Percentiles rank a stretch among this genome's conserved stretches.
phyloP scores from a whole-genome alignment of 2,329 filamentous ascomycete genomes.

The Atkinsonella hypoxylon region DNA sequence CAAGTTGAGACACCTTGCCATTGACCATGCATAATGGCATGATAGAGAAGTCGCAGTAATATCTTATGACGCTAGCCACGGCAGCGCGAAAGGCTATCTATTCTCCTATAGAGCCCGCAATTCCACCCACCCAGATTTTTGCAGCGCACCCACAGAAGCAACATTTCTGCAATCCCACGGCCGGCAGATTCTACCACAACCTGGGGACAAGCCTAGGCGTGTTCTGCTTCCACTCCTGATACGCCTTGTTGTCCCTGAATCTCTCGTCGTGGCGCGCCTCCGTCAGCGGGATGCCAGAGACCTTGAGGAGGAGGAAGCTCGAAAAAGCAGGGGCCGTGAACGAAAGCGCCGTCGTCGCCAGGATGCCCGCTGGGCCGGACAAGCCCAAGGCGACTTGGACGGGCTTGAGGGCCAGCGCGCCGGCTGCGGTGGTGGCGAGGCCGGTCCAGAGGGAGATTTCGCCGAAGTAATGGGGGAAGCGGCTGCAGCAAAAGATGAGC shows the following conservation, averaged over 20 bases:
- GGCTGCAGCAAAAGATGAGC: conserved; percentile 14
- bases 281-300: conserved; percentile 52
- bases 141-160: too few species aligned
- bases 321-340: conserved; percentile 52
- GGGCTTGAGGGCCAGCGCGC: conserved; percentile 40
- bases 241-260: conserved; percentile 52
- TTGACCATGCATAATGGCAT: too few species aligned
- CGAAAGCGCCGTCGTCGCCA: conserved; percentile 29
- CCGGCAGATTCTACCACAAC: conserved; percentile 33
- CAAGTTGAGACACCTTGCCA: too few species aligned
- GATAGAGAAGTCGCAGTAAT: too few species aligned
- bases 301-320: conserved; percentile 48
- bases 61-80: too few species aligned
- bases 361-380: conserved; percentile 23
- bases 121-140: too few species aligned
- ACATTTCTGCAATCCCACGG: too few species aligned
- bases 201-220: conserved; percentile 55
- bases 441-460: conserved; percentile 59
- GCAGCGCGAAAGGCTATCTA: too few species aligned
- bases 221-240: conserved; percentile 55
- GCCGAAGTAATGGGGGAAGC: conserved; percentile 64
- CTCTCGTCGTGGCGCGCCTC: conserved; percentile 57
- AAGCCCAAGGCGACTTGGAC: conserved; percentile 47
- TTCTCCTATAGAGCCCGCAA: too few species aligned
- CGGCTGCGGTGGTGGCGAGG: conserved; percentile 46